phyloP scores from a whole-genome alignment of 495 filamentous ascomycete genomes.

The Neurospora discreta region DNA sequence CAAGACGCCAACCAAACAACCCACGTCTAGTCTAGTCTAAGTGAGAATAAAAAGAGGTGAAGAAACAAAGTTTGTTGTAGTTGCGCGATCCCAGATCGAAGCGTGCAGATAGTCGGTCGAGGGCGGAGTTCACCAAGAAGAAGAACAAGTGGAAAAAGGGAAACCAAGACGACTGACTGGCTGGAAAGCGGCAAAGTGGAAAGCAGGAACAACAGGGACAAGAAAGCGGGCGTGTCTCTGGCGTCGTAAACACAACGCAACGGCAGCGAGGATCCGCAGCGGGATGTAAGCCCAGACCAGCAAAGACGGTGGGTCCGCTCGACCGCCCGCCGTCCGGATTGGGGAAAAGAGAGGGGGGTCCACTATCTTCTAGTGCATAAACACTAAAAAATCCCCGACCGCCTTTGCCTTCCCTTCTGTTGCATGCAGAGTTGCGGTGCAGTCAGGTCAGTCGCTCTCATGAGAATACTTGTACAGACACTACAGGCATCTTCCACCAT shows the following conservation, averaged over 20 bases:
- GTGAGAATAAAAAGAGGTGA: background rate
- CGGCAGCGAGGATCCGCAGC: background rate
- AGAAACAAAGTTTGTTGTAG: background rate
- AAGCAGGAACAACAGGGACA: background rate
- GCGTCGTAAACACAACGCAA: background rate
- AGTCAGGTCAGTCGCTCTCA: background rate
- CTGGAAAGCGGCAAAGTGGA: background rate
- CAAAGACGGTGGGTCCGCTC: background rate
- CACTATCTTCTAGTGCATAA: background rate
- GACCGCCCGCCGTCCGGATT: background rate
- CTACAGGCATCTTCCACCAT: background rate
- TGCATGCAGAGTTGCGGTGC: background rate
- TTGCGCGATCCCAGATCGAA: background rate
- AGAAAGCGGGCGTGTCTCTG: background rate
- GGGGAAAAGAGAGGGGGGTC: background rate
- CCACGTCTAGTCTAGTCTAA: background rate
- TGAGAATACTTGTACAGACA: too few species aligned
- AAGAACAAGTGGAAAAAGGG: background rate
- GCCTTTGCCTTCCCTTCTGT: background rate
- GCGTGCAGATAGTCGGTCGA: background rate
- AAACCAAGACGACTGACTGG: background rate
- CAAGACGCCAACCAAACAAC: background rate
- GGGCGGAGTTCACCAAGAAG: too few species aligned
- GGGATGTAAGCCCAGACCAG: background rate
- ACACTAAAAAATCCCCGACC: background rate